Evolutionary conservation across 1,139 yeast species (phyloP).

Genomic region (Entelexis paramagnoliae): DNA sequence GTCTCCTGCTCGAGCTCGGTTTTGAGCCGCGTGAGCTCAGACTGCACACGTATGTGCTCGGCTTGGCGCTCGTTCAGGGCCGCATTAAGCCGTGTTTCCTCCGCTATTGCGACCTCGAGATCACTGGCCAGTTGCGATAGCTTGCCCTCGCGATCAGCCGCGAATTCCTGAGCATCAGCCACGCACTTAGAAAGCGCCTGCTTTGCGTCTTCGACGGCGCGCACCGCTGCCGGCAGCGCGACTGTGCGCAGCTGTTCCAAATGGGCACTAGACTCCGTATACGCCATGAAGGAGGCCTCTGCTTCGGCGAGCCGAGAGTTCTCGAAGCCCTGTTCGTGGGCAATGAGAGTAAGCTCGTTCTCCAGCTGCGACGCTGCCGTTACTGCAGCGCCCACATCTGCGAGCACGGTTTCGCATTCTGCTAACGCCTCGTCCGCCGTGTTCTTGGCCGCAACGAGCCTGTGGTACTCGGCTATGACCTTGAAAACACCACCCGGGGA

Average conservation of each 20-base stretch:
- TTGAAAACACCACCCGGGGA: slow-evolving; percentile 34
- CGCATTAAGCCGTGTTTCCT: slow-evolving; percentile 25
- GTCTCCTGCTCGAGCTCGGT: slow-evolving; percentile 14
- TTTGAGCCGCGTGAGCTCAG: slow-evolving; percentile 9
- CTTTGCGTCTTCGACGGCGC: slow-evolving; percentile 26
- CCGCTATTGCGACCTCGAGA: slow-evolving; percentile 35
- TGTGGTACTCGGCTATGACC: slow-evolving; percentile 39
- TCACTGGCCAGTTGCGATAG: slow-evolving; percentile 57
- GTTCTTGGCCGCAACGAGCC: slow-evolving; percentile 25
- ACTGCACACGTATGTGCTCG: slow-evolving; percentile 12
- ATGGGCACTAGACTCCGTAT: slow-evolving; percentile 25
- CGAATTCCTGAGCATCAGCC: slow-evolving; percentile 74
- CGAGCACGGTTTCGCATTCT: slow-evolving; percentile 22
- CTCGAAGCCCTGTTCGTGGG: slow-evolving; percentile 30
- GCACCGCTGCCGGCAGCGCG: slow-evolving; percentile 23
- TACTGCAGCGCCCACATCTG: background rate
- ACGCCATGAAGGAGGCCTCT: background rate
- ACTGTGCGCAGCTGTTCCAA: background rate
- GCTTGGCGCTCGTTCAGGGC: slow-evolving; percentile 9
- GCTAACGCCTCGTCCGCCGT: slow-evolving; percentile 13
- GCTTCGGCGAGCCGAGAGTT: slow-evolving; percentile 32
- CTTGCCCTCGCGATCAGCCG: slow-evolving; percentile 68
- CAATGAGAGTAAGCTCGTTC: slow-evolving; percentile 14
- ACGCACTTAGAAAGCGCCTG: slow-evolving; percentile 47
- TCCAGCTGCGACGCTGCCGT: slow-evolving; percentile 23